Base-by-base conservation (phyloP, 140 eudicot species). In the Flaveria floridana region DNA sequence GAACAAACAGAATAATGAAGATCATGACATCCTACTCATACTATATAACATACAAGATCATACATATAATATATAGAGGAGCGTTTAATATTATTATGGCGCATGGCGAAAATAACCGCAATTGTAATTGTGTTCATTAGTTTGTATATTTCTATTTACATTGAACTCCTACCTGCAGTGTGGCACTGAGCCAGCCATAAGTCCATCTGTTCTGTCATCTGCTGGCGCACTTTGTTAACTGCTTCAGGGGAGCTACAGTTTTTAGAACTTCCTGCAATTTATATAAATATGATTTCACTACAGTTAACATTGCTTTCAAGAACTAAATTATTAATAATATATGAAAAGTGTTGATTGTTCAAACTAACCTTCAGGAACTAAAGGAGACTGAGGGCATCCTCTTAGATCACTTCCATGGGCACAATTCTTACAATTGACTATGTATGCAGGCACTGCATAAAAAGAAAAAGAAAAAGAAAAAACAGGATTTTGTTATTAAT, bases 361-460 rank as follows among this genome's bases (percentile, higher is more conserved):
- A 61, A 64, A 65, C 81, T 65, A 78, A 93, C 99, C 98, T 90
- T 90, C 91, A 23, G 86, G 95, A 65, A 73, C 79, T 69, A 90
- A 82, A 68, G 89, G 97, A 64, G 96, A 82, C 80, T 90, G 96
- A 26, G 99, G 97, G 82, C 98, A 93, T 57, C 97, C 98, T 73
- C 98, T 85, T 70, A 93, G 25, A 81, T 93, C 98, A 56, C 86
- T 85, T 76, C 99, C 94, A 44, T 93, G 97, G 63, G 91, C 98
- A 69, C 94, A 93, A 53, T 93, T 93, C 44, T 86, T 80, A 63
- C 97, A 90, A 68, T 82, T 77, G 51, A 90, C 83, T 52, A 85
- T 19, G 84, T 86, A 88, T 8, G 97, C 83, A 62, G 99, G 99
- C 96, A 94, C 98, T 93, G 79, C 3, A 53, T 78, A 34, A 41